Conservation (phyloP, 1,284 basidiomycete species). For the Exobasidium cylindrosporum region DNA sequence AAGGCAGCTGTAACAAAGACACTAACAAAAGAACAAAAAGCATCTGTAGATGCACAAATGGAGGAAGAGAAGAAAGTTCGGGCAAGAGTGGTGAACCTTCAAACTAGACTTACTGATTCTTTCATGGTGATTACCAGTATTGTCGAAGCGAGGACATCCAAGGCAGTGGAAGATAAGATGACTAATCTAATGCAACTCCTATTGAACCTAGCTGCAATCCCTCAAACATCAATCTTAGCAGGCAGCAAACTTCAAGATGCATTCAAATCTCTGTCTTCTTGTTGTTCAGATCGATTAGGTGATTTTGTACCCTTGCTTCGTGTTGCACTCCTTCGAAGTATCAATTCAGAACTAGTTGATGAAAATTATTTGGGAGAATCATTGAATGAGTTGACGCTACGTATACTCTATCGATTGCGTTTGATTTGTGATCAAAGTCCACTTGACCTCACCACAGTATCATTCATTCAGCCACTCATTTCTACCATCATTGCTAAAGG, state of each 20-base stretch:
- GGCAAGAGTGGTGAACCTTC: conserved; percentile 31
- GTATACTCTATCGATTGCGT: conserved; percentile 81
- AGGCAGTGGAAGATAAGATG: conserved; percentile 36
- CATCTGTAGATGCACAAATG: conserved; percentile 45
- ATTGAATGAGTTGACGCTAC: conserved; percentile 67
- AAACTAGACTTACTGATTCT: conserved; percentile 26
- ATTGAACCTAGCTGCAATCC: conserved; percentile 20
- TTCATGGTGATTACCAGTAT: conserved; percentile 33
- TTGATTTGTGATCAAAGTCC: conserved; percentile 77
- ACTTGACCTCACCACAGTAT: conserved; percentile 80
- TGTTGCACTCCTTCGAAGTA: conserved; percentile 36
- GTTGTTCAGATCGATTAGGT: conserved; percentile 35
- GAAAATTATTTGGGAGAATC: conserved; percentile 43
- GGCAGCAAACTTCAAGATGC: conserved; percentile 27
- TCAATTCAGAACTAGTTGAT: conserved; percentile 37
- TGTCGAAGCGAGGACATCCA: conserved; percentile 28
- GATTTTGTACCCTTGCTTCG: conserved; percentile 35
- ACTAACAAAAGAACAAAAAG: conserved; percentile 48
- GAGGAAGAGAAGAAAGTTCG: conserved; percentile 41
- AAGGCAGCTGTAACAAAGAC: conserved; percentile 45
- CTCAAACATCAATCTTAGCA: conserved; percentile 31
- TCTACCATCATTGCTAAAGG: conserved; percentile 68
- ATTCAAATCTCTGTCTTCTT: conserved; percentile 34
- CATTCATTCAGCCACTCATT: conserved; percentile 76
- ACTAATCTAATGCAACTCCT: conserved; percentile 30